Conservation (phyloP, 495 filamentous ascomycete species). For the Parathielavia appendiculata region DNA sequence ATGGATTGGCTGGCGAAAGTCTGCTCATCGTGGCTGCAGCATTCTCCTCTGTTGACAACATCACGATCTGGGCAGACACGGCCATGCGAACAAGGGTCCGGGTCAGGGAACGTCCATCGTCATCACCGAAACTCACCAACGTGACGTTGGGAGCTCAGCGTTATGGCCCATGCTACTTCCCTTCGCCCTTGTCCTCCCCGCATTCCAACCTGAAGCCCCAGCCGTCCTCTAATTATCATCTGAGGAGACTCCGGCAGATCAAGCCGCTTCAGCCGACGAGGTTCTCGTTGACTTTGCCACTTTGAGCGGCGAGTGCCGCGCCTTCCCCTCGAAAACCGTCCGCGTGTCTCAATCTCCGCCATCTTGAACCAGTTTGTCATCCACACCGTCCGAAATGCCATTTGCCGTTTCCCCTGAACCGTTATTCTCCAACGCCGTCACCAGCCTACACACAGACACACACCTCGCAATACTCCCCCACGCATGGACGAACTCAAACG, state of each 20-base stretch:
- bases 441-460: slow-evolving; percentile 12
- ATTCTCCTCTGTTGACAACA: too few species aligned
- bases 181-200: slow-evolving; percentile 16
- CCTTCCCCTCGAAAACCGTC: slow-evolving; percentile 22
- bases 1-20: slow-evolving; percentile 4
- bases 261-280: slow-evolving; percentile 20
- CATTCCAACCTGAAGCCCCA: slow-evolving; percentile 27
- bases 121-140: not conserved
- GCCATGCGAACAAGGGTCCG: too few species aligned
- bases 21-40: not conserved
- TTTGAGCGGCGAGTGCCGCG: slow-evolving; percentile 28
- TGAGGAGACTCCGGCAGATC: slow-evolving; percentile 5
- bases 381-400: not conserved
- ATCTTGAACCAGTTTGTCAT: slow-evolving; percentile 8
- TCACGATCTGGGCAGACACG: too few species aligned
- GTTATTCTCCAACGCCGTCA: not conserved
- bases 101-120: too few species aligned
- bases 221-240: slow-evolving; percentile 6
- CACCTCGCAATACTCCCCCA: slow-evolving; percentile 20
- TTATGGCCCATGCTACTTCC: slow-evolving; percentile 13
- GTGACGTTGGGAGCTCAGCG: slow-evolving; percentile 20
- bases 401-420: not conserved
- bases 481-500: slow-evolving; percentile 21
- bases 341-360: slow-evolving; percentile 2
- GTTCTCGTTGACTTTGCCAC: slow-evolving; percentile 11